Evolutionary conservation across 1,284 basidiomycete species (phyloP).

Genomic region (Ganoderma meredithae): DNA sequence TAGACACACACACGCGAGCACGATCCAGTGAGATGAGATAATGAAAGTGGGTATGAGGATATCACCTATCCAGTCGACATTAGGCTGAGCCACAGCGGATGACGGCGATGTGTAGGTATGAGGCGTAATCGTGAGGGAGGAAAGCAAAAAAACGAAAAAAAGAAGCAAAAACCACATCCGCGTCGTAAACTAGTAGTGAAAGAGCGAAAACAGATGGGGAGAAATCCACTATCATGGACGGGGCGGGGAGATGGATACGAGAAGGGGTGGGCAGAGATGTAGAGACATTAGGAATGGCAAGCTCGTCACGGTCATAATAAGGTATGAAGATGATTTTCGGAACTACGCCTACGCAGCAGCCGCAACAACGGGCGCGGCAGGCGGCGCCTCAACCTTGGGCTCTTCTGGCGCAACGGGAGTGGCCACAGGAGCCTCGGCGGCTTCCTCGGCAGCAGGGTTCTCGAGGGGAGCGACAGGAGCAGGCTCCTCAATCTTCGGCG

Average conservation of each 20-base stretch:
- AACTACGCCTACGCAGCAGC: slow-evolving; percentile 63
- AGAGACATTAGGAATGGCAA: slow-evolving; percentile 49
- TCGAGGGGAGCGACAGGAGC: slow-evolving; percentile 78
- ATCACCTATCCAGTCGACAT: slow-evolving; percentile 44
- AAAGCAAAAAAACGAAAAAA: slow-evolving; percentile 44
- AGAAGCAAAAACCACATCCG: slow-evolving; percentile 61
- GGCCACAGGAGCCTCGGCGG: slow-evolving; percentile 45
- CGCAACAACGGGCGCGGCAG: slow-evolving; percentile 49
- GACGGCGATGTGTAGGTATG: slow-evolving; percentile 39
- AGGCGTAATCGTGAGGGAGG: slow-evolving; percentile 39
- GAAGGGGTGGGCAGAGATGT: slow-evolving; percentile 38
- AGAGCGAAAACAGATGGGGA: slow-evolving; percentile 44
- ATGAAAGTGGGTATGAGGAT: slow-evolving; percentile 57
- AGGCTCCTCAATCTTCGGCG: slow-evolving; percentile 81
- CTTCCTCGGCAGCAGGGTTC: slow-evolving; percentile 58
- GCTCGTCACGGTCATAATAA: slow-evolving; percentile 61
- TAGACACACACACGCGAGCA: slow-evolving; percentile 60
- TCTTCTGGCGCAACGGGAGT: slow-evolving; percentile 41
- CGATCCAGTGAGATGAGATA: slow-evolving; percentile 59
- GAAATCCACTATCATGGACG: slow-evolving; percentile 42
- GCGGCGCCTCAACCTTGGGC: slow-evolving; percentile 46
- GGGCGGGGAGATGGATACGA: slow-evolving; percentile 46
- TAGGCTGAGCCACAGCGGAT: slow-evolving; percentile 43
- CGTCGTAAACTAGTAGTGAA: slow-evolving; percentile 64
- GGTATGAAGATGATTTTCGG: slow-evolving; percentile 36